These are phyloP conservation scores for Leishmania lainsoni DNA, from an alignment of 208 protist genomes.

Conservation along the genomic window DNA sequence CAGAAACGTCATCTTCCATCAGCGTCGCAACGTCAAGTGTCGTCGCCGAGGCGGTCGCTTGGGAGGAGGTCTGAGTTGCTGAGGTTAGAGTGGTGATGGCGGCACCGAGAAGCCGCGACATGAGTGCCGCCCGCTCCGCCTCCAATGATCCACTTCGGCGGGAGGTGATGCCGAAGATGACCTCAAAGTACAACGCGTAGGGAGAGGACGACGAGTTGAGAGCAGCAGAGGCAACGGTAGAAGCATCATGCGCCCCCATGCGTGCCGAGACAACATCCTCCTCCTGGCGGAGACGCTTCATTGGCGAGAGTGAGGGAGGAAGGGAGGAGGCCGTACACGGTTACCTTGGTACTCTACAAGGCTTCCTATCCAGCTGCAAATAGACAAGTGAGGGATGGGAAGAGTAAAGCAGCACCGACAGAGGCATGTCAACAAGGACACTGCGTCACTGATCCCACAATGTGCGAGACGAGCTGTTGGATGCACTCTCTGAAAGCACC, in stretches of 20 bases:
- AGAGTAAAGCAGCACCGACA: background rate
- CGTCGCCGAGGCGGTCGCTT: conserved; percentile 1
- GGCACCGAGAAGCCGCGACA: conserved; percentile 23
- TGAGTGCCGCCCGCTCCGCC: conserved; percentile 31
- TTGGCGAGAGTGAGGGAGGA: background rate
- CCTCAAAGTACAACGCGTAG: conserved; percentile 29
- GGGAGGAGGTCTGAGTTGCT: background rate
- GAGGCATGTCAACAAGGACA: background rate
- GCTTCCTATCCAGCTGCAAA: background rate
- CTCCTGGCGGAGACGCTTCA: conserved; percentile 26
- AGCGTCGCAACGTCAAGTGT: conserved; percentile 22
- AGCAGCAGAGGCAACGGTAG: background rate
- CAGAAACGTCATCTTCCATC: conserved; percentile 29
- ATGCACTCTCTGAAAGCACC: background rate
- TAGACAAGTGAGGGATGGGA: background rate
- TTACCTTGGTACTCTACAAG: conserved; percentile 14
- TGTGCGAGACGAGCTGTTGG: background rate
- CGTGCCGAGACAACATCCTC: background rate
- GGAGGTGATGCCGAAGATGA: conserved; percentile 32
- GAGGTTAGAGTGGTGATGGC: background rate
- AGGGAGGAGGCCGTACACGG: conserved; percentile 4
- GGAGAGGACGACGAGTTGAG: conserved; percentile 19
- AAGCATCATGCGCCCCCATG: background rate
- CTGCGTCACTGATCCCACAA: background rate
- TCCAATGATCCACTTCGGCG: conserved; percentile 33